Percentiles rank a stretch among this genome's conserved stretches.
These are phyloP conservation scores for Panicum miliaceum DNA, from an alignment of 176 grass and related monocot species.

Conservation along the genomic window DNA sequence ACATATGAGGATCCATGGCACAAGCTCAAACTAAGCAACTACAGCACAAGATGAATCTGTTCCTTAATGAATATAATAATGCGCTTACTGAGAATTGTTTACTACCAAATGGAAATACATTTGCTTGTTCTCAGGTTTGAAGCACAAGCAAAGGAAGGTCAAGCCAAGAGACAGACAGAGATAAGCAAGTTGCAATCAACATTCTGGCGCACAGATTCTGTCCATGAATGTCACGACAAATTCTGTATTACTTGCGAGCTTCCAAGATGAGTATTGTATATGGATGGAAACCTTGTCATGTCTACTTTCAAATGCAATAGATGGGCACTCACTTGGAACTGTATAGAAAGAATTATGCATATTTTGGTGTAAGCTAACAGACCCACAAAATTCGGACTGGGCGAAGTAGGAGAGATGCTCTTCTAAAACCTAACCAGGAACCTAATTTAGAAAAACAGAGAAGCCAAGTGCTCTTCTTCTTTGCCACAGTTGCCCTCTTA, in stretches of 20 bases:
- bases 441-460: background rate
- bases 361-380: background rate
- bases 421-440: background rate
- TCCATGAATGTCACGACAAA: background rate
- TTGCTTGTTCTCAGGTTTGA: slow-evolving; percentile 1
- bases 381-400: background rate
- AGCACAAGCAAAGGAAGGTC: background rate
- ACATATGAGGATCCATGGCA: too few relatives aligned
- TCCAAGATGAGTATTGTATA: background rate
- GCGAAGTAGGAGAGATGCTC: background rate
- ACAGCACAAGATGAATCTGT: background rate
- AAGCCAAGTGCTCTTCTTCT: background rate
- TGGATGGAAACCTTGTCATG: background rate
- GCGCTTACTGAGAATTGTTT: background rate
- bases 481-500: background rate
- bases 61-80: background rate
- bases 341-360: background rate
- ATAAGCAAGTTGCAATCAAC: background rate
- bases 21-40: background rate
- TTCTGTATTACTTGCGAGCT: background rate
- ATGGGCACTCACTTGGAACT: background rate
- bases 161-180: background rate
- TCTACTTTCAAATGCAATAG: background rate
- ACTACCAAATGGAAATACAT: background rate
- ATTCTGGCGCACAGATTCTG: background rate